These are phyloP conservation scores for Lippia alba DNA, from an alignment of 305 asterid genomes.

Conservation along the genomic window DNA sequence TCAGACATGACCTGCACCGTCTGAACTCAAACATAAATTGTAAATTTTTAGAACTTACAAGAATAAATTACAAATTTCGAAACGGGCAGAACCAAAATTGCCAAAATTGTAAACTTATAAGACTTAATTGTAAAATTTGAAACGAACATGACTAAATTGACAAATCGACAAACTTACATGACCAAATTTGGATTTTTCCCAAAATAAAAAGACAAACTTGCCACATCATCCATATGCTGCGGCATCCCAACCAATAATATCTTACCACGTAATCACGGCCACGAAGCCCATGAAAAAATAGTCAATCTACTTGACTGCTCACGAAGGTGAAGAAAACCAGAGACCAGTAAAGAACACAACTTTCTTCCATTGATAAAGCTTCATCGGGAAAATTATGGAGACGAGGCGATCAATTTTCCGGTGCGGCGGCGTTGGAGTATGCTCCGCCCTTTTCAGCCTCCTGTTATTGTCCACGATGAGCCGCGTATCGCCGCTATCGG, in stretches of 20 bases:
- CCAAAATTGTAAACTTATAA: too few relatives aligned
- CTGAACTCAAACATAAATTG: too few relatives aligned
- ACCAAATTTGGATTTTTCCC: too few relatives aligned
- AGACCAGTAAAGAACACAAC: not conserved
- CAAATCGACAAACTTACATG: too few relatives aligned
- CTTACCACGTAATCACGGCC: constrained; percentile 44
- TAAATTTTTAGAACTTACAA: too few relatives aligned
- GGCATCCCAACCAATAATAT: constrained; percentile 18
- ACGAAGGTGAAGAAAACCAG: not conserved
- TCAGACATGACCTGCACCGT: too few relatives aligned
- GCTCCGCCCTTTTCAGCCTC: constrained; percentile 37
- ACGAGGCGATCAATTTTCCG: constrained; percentile 24
- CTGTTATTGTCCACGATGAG: constrained; percentile 44
- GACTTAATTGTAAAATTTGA: too few relatives aligned
- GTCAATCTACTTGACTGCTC: constrained; percentile 3
- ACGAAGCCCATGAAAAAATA: constrained; percentile 3
- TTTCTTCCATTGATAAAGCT: constrained; percentile 5
- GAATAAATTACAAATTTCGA: too few relatives aligned
- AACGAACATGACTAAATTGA: too few relatives aligned
- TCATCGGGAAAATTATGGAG: constrained; percentile 27
- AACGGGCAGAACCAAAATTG: too few relatives aligned
- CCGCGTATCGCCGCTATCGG: constrained; percentile 55
- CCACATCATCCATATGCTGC: constrained; percentile 35
- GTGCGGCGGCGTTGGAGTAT: constrained; percentile 34
- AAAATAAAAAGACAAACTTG: not conserved